Conservation (phyloP, 441 rosid species). For the Adansonia madagascariensis region DNA sequence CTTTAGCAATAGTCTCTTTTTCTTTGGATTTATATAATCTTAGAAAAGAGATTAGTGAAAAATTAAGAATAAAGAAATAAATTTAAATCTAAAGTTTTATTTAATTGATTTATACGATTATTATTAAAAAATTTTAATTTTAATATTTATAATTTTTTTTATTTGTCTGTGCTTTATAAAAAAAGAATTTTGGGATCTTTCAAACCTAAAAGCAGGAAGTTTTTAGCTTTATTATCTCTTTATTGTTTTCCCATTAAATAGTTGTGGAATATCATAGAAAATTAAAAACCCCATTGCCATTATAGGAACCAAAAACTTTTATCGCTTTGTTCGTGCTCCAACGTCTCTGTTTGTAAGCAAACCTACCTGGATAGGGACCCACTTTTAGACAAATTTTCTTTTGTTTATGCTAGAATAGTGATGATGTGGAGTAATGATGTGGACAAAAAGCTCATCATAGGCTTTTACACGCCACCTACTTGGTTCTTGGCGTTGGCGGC, state of each 20-base stretch:
- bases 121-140: no score
- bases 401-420: conserved; percentile 19
- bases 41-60: conserved; percentile 29
- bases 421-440: conserved; percentile 57
- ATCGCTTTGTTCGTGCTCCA: conserved; percentile 24
- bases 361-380: conserved; percentile 47
- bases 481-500: conserved; percentile 37
- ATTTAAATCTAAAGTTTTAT: no score
- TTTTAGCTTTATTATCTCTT: no score
- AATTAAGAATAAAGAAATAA: conserved; percentile 30
- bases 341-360: conserved; percentile 36
- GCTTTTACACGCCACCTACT: conserved; percentile 55
- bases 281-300: background rate
- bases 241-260: no score
- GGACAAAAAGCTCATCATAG: conserved; percentile 52
- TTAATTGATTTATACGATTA: no score
- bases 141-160: no score
- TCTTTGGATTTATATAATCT: background rate
- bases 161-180: no score
- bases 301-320: conserved; percentile 1
- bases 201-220: no score
- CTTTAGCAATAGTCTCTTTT: background rate
- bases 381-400: conserved; percentile 6
- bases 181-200: no score
- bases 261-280: no score